phyloP scores from a whole-genome alignment of 2,329 filamentous ascomycete genomes.

The Teratosphaeria nubilosa region DNA sequence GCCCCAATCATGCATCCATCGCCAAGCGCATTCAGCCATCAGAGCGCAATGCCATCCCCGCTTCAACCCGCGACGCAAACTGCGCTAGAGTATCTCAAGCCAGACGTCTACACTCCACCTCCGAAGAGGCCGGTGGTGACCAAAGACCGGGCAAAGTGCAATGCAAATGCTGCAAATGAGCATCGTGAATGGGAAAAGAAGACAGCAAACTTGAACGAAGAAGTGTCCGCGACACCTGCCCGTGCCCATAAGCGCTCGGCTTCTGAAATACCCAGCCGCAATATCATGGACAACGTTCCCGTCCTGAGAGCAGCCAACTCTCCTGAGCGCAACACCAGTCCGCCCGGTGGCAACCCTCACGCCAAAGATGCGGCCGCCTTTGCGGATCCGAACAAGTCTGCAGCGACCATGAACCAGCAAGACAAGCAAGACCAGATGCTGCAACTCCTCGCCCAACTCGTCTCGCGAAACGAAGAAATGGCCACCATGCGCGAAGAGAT shows the following conservation, averaged over 20 bases:
- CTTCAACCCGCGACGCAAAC: conserved; percentile 11
- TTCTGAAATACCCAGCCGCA: not conserved
- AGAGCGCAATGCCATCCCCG: conserved; percentile 21
- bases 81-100: not conserved
- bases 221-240: not conserved
- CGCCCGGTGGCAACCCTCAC: not conserved
- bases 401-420: not conserved
- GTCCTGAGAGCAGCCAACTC: conserved; percentile 1
- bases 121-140: not conserved
- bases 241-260: not conserved
- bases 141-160: not conserved
- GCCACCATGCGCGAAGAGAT: conserved; percentile 9
- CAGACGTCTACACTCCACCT: conserved; percentile 10
- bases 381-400: conserved; percentile 3
- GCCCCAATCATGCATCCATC: conserved; percentile 1
- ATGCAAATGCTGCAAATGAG: not conserved
- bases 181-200: not conserved
- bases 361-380: not conserved
- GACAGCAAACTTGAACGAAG: not conserved
- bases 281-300: conserved; percentile 2
- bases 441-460: conserved; percentile 8
- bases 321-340: not conserved
- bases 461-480: conserved; percentile 9
- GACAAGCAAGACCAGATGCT: conserved; percentile 6
- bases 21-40: conserved; percentile 12